Conservation (phyloP, 78 protist species). For the Chrysochromulina parva region DNA sequence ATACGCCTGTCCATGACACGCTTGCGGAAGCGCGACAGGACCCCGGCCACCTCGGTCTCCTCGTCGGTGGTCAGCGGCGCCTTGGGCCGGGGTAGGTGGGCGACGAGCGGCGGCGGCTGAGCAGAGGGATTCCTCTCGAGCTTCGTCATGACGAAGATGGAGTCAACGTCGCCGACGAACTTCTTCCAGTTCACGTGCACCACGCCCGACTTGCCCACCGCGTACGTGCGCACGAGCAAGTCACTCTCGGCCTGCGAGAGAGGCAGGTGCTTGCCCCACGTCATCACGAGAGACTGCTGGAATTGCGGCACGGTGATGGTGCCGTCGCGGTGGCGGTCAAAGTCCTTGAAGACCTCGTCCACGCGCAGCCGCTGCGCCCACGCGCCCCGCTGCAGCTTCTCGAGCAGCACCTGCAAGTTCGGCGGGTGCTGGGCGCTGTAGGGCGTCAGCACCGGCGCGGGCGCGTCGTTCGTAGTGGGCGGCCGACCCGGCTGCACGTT, state of each 20-base stretch:
- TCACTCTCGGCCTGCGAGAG: background rate
- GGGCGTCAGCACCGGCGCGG: background rate
- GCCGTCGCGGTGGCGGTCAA: background rate
- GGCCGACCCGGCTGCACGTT: conserved; percentile 1
- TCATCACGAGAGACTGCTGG: background rate
- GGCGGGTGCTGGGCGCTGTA: background rate
- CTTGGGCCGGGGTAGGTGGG: background rate
- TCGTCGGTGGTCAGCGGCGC: background rate
- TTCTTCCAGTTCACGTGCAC: background rate
- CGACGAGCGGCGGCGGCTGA: background rate
- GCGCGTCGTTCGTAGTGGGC: background rate
- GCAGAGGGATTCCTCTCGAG: background rate
- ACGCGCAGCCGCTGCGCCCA: background rate
- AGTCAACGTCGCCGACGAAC: background rate
- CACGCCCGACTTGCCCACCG: background rate
- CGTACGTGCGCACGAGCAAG: background rate
- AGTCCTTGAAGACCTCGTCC: background rate
- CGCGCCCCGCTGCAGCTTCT: background rate
- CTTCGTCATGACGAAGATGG: background rate
- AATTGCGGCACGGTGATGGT: background rate
- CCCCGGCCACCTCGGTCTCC: background rate
- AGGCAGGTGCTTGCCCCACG: background rate
- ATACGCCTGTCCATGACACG: background rate
- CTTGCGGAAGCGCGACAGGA: background rate
- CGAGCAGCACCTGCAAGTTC: background rate